Percentiles rank a stretch among this genome's conserved stretches.
Conservation (phyloP, 345 rosid genomes). For the Syzygium grande region DNA sequence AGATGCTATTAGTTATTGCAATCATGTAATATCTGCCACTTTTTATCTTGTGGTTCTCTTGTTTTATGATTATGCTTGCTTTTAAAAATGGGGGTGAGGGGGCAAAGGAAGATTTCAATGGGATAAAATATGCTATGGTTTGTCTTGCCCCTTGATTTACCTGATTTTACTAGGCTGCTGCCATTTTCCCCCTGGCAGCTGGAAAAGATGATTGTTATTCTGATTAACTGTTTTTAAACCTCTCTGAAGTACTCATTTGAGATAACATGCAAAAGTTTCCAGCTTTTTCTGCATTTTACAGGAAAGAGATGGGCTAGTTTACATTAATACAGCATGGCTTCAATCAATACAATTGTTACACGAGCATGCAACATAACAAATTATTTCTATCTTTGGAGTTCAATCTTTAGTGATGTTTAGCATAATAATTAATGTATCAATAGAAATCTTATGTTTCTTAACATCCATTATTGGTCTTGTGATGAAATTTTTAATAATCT, state of each 20-base stretch:
- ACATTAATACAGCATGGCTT: background rate
- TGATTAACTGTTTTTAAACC: background rate
- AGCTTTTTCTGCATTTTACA: background rate
- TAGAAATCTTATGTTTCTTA: background rate
- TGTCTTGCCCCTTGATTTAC: background rate
- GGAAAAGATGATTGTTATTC: background rate
- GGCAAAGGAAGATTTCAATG: background rate
- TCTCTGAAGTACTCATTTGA: background rate
- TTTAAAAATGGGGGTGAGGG: background rate
- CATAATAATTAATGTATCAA: background rate
- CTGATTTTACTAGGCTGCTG: background rate
- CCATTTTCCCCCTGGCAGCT: background rate
- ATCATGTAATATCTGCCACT: constrained; percentile 52
- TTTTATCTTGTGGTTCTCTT: background rate
- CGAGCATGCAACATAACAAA: background rate
- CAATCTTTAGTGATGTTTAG: background rate
- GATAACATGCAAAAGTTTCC: background rate
- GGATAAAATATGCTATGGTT: background rate
- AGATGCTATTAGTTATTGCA: constrained; percentile 81
- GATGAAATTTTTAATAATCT: background rate
- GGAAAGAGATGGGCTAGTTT: background rate
- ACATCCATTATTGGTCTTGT: background rate
- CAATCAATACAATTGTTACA: background rate
- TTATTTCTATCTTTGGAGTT: background rate
- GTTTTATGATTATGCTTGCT: background rate